Evolutionary conservation across 2,329 filamentous ascomycete species (phyloP), one percentile per base, ranked within the genome.

Genomic region (Xylaria sp.): DNA sequence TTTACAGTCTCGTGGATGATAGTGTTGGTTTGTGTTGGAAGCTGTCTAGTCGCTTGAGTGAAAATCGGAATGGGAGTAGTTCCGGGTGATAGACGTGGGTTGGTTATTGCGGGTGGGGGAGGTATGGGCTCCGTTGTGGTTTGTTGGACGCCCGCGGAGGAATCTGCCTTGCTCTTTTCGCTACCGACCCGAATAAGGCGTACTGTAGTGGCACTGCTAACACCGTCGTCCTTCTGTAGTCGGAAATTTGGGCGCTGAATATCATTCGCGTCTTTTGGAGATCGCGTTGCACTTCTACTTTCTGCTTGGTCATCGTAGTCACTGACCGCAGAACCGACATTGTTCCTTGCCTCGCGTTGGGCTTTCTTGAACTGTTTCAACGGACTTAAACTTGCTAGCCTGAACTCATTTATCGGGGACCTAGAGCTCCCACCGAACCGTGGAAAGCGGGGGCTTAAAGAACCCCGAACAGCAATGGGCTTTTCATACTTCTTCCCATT

Each of bases 161-260:
- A 46, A 46, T 43, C 54, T 20, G 69, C 41, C 33, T 63, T 69
- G 56, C 61, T 60, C 51, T 77, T 78, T 36, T 66, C 66, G 54
- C 72, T 78, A 39, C 73, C 71, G 18, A 79, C 76, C 64, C 76
- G 73, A 52, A 79, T 78, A 36, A 79, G 67, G 18, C 76, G 75
- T 18, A 78, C 77, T 36, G 72, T 74, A 10, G 73, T 77, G 25
- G 76, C 77, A 33, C 72, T 76, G 43, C 71, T 71, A 46, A 78
- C n/a, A 33, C 61, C 75, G 23, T 69, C 72, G 31, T 73, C 71
- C 61, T 77, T 77, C 57, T 79, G 74, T 39, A 79, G 59, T 28
- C 77, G 74, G 51, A 79, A 78, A 58, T 67, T 69, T 15, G 67
- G 28, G 2, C 75, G 68, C 25, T 71, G 69, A 13, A 67, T 66